phyloP scores from a whole-genome alignment of 139 green algal species.

The Micractinium conductrix region DNA sequence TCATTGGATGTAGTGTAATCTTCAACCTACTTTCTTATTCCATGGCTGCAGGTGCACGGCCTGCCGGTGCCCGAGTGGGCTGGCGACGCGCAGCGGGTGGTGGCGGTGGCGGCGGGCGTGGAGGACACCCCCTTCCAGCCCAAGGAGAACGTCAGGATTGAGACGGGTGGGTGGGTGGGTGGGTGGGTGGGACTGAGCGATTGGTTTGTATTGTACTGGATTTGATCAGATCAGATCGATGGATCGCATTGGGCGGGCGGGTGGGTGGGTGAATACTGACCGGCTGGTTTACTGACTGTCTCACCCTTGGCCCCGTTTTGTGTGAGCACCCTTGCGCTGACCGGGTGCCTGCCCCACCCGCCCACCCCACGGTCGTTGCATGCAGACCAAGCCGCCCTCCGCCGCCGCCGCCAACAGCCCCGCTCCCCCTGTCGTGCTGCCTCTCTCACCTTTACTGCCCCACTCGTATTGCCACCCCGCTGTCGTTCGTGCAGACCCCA shows the following conservation, averaged over 20 bases:
- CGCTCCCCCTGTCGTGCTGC: no score
- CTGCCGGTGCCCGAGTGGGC: conserved; percentile 82
- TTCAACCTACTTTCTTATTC: neutral
- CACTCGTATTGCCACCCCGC: neutral
- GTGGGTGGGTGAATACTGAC: no score
- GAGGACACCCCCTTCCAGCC: conserved; percentile 84
- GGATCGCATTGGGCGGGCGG: no score
- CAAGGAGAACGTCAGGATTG: conserved; percentile 92
- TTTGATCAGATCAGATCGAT: no score
- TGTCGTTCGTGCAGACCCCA: conserved; percentile 78
- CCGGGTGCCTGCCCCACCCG: neutral
- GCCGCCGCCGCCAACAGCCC: no score
- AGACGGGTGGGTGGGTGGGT: conserved; percentile 69
- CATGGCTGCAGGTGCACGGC: conserved; percentile 71
- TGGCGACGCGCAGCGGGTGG: conserved; percentile 51
- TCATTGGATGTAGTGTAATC: no score
- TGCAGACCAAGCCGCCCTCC: no score
- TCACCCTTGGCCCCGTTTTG: no score
- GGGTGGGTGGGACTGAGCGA: neutral
- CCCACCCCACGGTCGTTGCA: neutral
- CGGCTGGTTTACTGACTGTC: no score
- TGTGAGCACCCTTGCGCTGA: no score
- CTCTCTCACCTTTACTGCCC: no score
- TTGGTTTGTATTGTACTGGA: neutral
- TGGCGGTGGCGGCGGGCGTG: conserved; percentile 62